Percentiles rank a stretch among this genome's conserved stretches.
Evolutionary conservation across 2,329 filamentous ascomycete species (phyloP).

Genomic region (Mycosphaerella sp.): DNA sequence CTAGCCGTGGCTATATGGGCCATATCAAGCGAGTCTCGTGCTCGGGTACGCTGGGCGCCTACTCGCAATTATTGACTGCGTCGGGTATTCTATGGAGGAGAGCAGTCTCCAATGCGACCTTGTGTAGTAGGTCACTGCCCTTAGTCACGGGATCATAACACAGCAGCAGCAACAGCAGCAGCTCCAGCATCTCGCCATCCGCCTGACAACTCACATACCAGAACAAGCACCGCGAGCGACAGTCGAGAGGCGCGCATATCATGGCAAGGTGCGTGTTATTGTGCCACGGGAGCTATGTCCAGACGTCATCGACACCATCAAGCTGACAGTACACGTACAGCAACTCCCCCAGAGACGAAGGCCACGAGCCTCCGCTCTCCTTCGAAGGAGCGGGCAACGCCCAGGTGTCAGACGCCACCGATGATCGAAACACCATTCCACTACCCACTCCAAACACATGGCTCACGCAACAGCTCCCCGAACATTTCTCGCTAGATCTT

Average conservation of each 20-base stretch:
- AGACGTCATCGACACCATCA: neutral
- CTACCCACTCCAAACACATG: conserved; percentile 1
- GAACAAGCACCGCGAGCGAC: neutral
- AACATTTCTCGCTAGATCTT: neutral
- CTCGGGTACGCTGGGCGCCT: conserved; percentile 1
- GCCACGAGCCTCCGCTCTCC: neutral
- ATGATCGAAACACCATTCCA: neutral
- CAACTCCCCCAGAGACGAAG: neutral
- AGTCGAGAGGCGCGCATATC: neutral
- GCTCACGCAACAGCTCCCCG: neutral
- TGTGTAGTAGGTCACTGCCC: neutral
- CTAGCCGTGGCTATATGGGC: too few species aligned
- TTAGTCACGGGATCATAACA: neutral
- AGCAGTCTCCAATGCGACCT: neutral
- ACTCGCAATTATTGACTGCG: neutral
- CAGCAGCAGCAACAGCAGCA: neutral
- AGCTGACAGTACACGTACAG: neutral
- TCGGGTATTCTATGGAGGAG: conserved; percentile 4
- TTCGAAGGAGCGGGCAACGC: neutral
- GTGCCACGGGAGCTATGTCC: neutral
- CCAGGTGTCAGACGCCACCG: neutral
- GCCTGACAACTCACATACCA: neutral
- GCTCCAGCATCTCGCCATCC: neutral
- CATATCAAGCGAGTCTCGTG: too few species aligned
- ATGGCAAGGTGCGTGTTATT: neutral